phyloP scores from a whole-genome alignment of 257 asterid genomes.

The Solanum infundibuliforme region DNA sequence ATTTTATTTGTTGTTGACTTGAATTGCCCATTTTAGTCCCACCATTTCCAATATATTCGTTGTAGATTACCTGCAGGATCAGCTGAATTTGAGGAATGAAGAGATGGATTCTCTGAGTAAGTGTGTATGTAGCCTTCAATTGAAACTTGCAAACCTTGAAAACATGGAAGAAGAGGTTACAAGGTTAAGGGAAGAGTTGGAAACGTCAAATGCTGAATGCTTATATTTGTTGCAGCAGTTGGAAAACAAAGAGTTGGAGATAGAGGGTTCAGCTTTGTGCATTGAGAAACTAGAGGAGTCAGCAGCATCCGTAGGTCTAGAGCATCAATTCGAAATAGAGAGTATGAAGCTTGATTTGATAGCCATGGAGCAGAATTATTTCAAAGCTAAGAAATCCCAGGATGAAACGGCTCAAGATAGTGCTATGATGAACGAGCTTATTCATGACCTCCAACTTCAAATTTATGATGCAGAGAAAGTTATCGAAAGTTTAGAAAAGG shows the following conservation, averaged over 20 bases:
- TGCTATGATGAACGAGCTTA: slow-evolving; percentile 31
- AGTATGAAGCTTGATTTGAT: slow-evolving; percentile 59
- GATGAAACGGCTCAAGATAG: slow-evolving; percentile 45
- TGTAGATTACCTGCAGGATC: slow-evolving; percentile 93
- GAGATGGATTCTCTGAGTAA: slow-evolving; percentile 36
- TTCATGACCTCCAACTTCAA: slow-evolving; percentile 39
- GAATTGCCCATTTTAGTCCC: not conserved
- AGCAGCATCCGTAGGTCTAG: slow-evolving; percentile 53
- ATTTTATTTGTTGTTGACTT: not conserved
- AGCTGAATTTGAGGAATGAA: slow-evolving; percentile 48
- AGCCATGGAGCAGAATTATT: slow-evolving; percentile 49
- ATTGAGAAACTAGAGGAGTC: slow-evolving; percentile 65
- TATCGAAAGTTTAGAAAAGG: slow-evolving; percentile 36
- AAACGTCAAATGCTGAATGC: slow-evolving; percentile 34
- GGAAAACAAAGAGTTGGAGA: slow-evolving; percentile 39
- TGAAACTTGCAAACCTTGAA: slow-evolving; percentile 35
- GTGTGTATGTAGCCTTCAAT: slow-evolving; percentile 42
- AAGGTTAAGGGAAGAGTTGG: slow-evolving; percentile 45
- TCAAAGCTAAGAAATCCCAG: slow-evolving; percentile 36
- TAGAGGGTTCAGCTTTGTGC: slow-evolving; percentile 26
- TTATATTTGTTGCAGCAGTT: slow-evolving; percentile 36
- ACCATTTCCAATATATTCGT: slow-evolving; percentile 13
- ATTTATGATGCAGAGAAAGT: slow-evolving; percentile 30
- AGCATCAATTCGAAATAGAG: slow-evolving; percentile 90
- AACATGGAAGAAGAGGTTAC: slow-evolving; percentile 34